A percentile compares a stretch with the other conserved stretches of the same genome.
phyloP scores from a whole-genome alignment of 495 filamentous ascomycete species.

The Hypoxylon rickii region DNA sequence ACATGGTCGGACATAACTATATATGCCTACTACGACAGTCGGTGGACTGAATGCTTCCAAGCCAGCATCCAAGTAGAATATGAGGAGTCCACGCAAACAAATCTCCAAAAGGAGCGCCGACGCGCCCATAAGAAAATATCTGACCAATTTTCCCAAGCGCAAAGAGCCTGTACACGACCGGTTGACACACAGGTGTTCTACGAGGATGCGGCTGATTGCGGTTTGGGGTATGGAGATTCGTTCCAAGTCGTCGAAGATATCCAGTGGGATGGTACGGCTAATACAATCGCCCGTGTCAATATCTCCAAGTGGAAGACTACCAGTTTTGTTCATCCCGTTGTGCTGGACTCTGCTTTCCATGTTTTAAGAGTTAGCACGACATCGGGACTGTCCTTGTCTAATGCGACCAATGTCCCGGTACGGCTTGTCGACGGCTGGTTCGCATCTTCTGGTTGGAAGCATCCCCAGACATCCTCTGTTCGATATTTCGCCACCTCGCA shows the following conservation, averaged over 20 bases:
- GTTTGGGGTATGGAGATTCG: conserved; percentile 32
- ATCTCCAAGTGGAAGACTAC: conserved; percentile 28
- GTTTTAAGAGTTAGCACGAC: conserved; percentile 32
- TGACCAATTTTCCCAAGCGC: conserved; percentile 7
- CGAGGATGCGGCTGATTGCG: conserved; percentile 26
- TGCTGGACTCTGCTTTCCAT: conserved; percentile 49
- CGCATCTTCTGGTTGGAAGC: conserved; percentile 36
- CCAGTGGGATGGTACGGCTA: conserved; percentile 31
- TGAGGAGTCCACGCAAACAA: conserved; percentile 34
- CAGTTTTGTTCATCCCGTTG: conserved; percentile 45
- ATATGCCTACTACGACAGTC: conserved; percentile 21
- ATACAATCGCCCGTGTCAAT: conserved; percentile 29
- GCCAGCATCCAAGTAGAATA: conserved; percentile 41
- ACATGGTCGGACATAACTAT: conserved; percentile 37
- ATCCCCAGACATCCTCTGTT: conserved; percentile 24
- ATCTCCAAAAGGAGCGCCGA: conserved; percentile 27
- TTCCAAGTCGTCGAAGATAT: conserved; percentile 40
- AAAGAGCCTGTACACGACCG: conserved; percentile 15
- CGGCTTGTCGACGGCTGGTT: conserved; percentile 37
- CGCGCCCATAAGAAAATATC: conserved; percentile 8
- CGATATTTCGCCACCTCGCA: conserved; percentile 19
- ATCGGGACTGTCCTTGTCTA: conserved; percentile 15
- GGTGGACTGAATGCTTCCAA: conserved; percentile 40
- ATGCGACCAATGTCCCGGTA: conserved; percentile 34
- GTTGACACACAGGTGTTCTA: conserved; percentile 38